Base-by-base conservation (phyloP, 768 basidiomycete genomes). In the Tricholomella constricta region DNA sequence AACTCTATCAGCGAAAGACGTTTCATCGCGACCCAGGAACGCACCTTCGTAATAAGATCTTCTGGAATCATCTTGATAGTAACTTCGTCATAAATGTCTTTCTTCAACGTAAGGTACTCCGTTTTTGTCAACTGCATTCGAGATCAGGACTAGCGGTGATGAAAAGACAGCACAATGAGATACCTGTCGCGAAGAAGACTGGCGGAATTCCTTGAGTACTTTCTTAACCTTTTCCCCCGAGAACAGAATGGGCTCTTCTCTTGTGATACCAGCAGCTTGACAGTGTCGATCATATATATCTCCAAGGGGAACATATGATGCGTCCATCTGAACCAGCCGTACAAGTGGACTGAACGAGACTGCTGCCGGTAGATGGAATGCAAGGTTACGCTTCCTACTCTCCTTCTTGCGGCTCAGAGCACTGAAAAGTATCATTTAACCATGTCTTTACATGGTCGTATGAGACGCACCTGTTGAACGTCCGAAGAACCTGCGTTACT, bases 261-360 rank as follows among this genome's bases (percentile, higher is more conserved):
- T 81, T 1, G 83, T 79, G 56, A 96, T 83, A 12, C 90, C 86
- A 29, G 70, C 76, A 51, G 82, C 79, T 53, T 86, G 79, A 66
- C 93, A 95, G 66, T 91, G 88, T 17, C 88, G 82, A 65, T 99
- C 97, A 66, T 91, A 97, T 48, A 99, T 89, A 58, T 99, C 97
- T 35, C 91, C 91, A 32, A 99, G 75, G 1, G 88, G 86, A 61
- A 94, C 78, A 63, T 97, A 95, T 0, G 95, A 97, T 0, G 88
- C 83, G 68, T 98, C 96, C 50, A 86, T 91, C 67, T 97, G 93
- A 51, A 96, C 81, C 37, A 99, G 72, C 34, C 97, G 89, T 37
- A 94, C 79, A 51, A 74, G 82, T 0, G 92, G 89, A 45, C 90
- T 90, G 59, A 87, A 88, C 0, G 94, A 90, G 20, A 98, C 77